Evolutionary conservation across 345 rosid genomes (phyloP), one percentile per base, ranked within the genome.

Genomic region (Acer campestre): DNA sequence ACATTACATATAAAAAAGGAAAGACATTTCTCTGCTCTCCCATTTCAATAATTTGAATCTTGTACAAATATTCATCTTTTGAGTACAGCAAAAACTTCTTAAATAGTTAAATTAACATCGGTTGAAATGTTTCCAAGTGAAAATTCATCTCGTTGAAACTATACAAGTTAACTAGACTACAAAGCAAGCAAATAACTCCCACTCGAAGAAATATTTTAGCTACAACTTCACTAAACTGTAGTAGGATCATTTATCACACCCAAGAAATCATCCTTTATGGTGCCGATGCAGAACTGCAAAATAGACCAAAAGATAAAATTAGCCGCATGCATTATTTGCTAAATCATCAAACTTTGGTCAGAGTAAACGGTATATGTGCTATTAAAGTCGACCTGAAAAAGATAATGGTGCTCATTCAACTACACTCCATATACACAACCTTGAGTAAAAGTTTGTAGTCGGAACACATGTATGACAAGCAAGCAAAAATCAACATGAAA

Each of bases 171-270:
- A 31, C 35, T 31, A 31, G 10, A 10, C 40, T 4, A 61, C 2
- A 35, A 3, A 5, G n/a, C n/a, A n/a, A n/a, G n/a, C n/a, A n/a
- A 10, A 11, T 16, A 46, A 46, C 40, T 46, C 14, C 23, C 64
- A n/a, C 7, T 55, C 13, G 1, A 12, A 46, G 22, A 4, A 7
- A 44, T 14, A 62, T 46, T 0, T 20, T 13, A 62, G 31, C 62
- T 27, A n/a, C 42, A 11, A 17, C 61, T 81, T 68, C 82, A 59
- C 75, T 89, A 92, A 51, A 82, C 89, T 0, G 91, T 75, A 49
- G 91, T 83, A 27, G 97, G 98, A 82, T 94, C 98, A 77, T 92
- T 94, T 38, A 95, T 91, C 84, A 95, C 98, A 20, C 98, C 98
- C 88, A 95, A 84, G 88, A 93, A 95, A 80, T 95, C 94, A 72